Percentiles rank a stretch among this genome's conserved stretches.
phyloP scores from a whole-genome alignment of 2,329 filamentous ascomycete genomes.

The Aspergillus phoenicis region DNA sequence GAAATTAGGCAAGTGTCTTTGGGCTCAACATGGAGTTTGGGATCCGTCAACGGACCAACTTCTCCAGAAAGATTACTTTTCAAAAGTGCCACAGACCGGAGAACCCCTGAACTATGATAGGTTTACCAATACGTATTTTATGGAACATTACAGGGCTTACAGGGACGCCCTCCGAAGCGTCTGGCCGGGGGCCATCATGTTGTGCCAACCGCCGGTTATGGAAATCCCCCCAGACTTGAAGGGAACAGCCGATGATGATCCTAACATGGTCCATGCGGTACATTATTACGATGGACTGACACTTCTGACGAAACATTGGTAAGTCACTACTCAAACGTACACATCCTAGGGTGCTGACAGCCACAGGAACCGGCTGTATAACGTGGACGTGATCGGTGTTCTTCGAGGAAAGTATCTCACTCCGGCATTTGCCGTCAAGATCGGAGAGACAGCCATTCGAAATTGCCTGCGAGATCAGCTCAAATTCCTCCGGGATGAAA shows the following conservation, averaged over 20 bases:
- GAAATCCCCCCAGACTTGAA: constrained; percentile 89
- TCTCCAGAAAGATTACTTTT: constrained; percentile 84
- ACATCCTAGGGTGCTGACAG: constrained; percentile 19
- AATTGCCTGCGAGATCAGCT: constrained; percentile 92
- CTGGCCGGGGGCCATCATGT: constrained; percentile 80
- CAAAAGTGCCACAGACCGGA: constrained; percentile 73
- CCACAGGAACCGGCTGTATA: constrained; percentile 81
- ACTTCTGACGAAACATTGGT: constrained; percentile 96
- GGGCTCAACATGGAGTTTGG: constrained; percentile 97
- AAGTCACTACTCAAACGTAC: constrained; percentile 8
- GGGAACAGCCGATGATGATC: constrained; percentile 84
- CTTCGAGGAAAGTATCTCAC: constrained; percentile 84
- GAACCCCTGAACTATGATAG: constrained; percentile 75
- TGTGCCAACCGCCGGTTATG: constrained; percentile 88
- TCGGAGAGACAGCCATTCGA: constrained; percentile 90
- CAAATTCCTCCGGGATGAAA: constrained; percentile 78
- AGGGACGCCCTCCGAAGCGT: constrained; percentile 71
- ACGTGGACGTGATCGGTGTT: constrained; percentile 92
- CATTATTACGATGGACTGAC: constrained; percentile 98
- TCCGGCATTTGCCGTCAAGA: constrained; percentile 86
- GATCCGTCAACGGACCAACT: constrained; percentile 76
- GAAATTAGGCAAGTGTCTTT: constrained; percentile 92
- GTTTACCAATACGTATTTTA: constrained; percentile 90
- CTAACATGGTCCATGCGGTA: constrained; percentile 85
- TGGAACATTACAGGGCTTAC: constrained; percentile 80